Conservation (phyloP, 805 yeast species). For the Yamadazyma laniorum region DNA sequence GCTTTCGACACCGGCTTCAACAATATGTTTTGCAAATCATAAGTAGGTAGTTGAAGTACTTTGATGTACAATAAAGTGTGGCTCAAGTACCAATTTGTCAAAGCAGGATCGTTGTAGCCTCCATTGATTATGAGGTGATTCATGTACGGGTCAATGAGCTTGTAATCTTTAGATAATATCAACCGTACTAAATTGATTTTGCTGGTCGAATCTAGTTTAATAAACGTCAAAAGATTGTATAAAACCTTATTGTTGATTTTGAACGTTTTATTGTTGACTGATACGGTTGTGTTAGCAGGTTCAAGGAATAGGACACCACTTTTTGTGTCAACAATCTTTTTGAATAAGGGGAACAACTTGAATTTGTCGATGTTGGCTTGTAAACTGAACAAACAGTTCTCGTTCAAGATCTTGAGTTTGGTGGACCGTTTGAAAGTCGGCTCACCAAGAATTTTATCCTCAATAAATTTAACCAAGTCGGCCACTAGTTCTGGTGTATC, state of each 20-base stretch:
- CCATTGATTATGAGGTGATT: conserved; percentile 51
- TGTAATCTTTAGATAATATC: conserved; percentile 58
- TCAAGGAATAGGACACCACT: conserved; percentile 52
- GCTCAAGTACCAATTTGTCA: conserved; percentile 81
- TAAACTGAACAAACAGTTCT: conserved; percentile 62
- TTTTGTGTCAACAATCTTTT: conserved; percentile 41
- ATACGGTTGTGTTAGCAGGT: conserved; percentile 14
- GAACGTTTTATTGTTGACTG: conserved; percentile 51
- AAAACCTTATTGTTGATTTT: conserved; percentile 66
- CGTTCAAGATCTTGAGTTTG: conserved; percentile 76
- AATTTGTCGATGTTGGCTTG: conserved; percentile 26
- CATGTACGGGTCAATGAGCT: conserved; percentile 70
- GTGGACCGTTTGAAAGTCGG: conserved; percentile 59
- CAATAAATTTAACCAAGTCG: conserved; percentile 47
- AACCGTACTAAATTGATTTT: conserved; percentile 56
- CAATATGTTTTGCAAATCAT: conserved; percentile 49
- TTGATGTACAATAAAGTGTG: conserved; percentile 61
- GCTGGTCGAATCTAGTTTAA: conserved; percentile 72
- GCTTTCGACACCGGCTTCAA: conserved; percentile 64
- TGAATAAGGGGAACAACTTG: conserved; percentile 33
- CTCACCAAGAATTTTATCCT: conserved; percentile 55
- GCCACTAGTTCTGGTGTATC: conserved; percentile 46
- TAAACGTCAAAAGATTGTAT: conserved; percentile 55
- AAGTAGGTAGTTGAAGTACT: conserved; percentile 59
- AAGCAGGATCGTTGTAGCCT: conserved; percentile 71